Evolutionary conservation across 805 yeast genomes (phyloP).

Genomic region (Kazachstania martiniae): DNA sequence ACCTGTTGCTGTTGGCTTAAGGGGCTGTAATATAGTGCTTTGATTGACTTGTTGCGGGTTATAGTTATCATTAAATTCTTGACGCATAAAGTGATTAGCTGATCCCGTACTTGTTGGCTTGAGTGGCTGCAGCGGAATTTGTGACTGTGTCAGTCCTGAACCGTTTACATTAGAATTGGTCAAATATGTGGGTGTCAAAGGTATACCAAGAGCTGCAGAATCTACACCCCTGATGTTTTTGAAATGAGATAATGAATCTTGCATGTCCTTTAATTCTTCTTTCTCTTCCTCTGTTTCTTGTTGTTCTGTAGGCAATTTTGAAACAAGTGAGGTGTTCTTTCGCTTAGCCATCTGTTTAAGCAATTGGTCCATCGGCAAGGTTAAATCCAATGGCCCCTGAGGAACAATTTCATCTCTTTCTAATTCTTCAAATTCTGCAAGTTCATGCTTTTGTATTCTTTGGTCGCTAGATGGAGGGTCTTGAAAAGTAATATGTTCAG

Average conservation of each 20-base stretch:
- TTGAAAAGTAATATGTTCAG: constrained; percentile 46
- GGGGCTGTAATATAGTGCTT: constrained; percentile 13
- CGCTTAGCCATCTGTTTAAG: constrained; percentile 34
- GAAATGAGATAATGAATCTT: constrained; percentile 62
- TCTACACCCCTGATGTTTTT: constrained; percentile 66
- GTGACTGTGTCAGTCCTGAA: neutral
- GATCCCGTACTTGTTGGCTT: constrained; percentile 29
- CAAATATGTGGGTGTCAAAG: constrained; percentile 1
- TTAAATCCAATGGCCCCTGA: constrained; percentile 37
- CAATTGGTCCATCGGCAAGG: constrained; percentile 71
- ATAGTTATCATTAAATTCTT: constrained; percentile 9
- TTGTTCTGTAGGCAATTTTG: constrained; percentile 24
- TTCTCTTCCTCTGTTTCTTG: constrained; percentile 50
- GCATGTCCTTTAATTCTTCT: constrained; percentile 63
- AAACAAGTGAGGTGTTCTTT: constrained; percentile 18
- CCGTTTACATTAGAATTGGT: constrained; percentile 1
- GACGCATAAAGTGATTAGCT: constrained; percentile 23
- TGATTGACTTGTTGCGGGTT: constrained; percentile 19
- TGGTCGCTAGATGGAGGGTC: constrained; percentile 13
- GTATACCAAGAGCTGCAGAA: constrained; percentile 29
- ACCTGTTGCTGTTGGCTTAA: constrained; percentile 33
- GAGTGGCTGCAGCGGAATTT: constrained; percentile 22
- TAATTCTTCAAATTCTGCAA: constrained; percentile 7
- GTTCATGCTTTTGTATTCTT: neutral
- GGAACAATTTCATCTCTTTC: constrained; percentile 10